phyloP scores from a whole-genome alignment of 768 basidiomycete species.

The Boletus speciosus region DNA sequence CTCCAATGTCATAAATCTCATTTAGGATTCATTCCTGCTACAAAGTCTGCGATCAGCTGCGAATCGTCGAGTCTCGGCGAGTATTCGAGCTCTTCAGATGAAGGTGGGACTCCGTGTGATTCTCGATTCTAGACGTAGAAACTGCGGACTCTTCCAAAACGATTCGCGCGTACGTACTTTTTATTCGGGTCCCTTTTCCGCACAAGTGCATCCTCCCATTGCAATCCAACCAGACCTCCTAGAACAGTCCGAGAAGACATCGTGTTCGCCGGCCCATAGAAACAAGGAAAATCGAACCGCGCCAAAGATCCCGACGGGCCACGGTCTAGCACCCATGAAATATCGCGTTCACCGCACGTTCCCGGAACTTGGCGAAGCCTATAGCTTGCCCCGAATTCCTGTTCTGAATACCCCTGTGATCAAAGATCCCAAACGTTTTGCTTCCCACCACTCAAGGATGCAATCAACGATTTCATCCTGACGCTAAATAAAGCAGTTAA shows the following conservation, averaged over 20 bases:
- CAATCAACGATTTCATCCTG: constrained; percentile 65
- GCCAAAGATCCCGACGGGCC: not conserved
- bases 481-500: constrained; percentile 33
- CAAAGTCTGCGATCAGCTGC: no score
- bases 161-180: no score
- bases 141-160: no score
- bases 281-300: not conserved
- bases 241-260: not conserved
- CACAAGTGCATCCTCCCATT: no score
- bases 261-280: not conserved
- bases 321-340: not conserved
- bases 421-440: constrained; percentile 43
- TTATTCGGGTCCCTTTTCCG: no score
- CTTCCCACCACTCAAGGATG: constrained; percentile 67
- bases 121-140: no score
- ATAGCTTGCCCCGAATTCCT: constrained; percentile 50
- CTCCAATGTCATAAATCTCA: no score
- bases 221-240: no score
- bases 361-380: constrained; percentile 4
- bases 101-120: no score
- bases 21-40: no score
- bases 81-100: no score
- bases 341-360: not conserved
- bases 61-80: no score
- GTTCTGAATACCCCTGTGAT: constrained; percentile 63